phyloP scores from a whole-genome alignment of 805 yeast genomes.

The Danielia reshetovae region DNA sequence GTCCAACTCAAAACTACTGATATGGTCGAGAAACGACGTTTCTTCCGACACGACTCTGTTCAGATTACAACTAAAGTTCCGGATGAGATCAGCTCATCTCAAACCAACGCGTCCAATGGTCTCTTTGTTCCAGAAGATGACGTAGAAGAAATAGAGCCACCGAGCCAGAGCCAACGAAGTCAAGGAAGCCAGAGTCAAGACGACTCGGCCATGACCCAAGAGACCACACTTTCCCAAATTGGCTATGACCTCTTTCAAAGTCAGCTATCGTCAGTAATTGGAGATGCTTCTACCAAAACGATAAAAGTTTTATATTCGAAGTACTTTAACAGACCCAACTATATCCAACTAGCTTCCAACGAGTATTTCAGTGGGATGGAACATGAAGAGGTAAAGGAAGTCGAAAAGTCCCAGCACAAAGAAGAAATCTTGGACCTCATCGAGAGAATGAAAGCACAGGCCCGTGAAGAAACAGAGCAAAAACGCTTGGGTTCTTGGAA shows the following conservation, averaged over 20 bases:
- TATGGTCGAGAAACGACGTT: too few species aligned
- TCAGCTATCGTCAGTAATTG: slow-evolving; percentile 13
- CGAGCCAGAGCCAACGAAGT: neutral
- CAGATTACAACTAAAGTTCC: too few species aligned
- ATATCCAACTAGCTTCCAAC: slow-evolving; percentile 15
- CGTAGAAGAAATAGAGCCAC: slow-evolving; percentile 1
- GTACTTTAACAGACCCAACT: slow-evolving; percentile 16
- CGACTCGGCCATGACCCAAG: too few species aligned
- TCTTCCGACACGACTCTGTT: too few species aligned
- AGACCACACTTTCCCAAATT: slow-evolving; percentile 6
- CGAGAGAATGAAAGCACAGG: slow-evolving; percentile 8
- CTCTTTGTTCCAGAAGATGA: slow-evolving; percentile 9
- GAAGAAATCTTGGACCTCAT: slow-evolving; percentile 8
- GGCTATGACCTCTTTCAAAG: slow-evolving; percentile 15
- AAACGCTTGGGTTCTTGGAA: slow-evolving; percentile 21
- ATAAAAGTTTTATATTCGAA: slow-evolving; percentile 9
- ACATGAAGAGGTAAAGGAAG: slow-evolving; percentile 1
- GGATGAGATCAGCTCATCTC: too few species aligned
- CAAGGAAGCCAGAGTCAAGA: neutral
- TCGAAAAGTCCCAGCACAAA: neutral
- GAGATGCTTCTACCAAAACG: slow-evolving; percentile 7
- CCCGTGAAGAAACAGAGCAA: slow-evolving; percentile 7
- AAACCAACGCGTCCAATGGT: neutral
- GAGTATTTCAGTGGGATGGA: slow-evolving; percentile 14
- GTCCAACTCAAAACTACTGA: too few species aligned